Percentiles rank a stretch among this genome's conserved stretches.
Evolutionary conservation across 176 grass and related monocot genomes (phyloP).

Genomic region (Zea luxurians): DNA sequence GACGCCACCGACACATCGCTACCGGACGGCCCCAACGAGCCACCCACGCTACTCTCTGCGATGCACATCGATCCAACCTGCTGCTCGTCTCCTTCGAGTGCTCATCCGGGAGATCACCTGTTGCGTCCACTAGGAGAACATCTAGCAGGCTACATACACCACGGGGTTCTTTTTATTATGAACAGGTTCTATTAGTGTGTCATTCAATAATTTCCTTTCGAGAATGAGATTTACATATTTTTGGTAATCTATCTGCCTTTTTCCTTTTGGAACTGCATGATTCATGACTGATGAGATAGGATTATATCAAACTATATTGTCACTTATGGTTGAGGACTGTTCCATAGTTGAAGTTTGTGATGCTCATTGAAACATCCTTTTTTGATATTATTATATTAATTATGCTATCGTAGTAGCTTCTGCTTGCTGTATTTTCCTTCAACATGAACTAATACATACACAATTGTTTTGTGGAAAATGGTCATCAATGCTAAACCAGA

Average conservation of each 20-base stretch:
- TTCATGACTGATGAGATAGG: slow-evolving; percentile 1
- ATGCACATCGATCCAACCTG: slow-evolving; percentile 82
- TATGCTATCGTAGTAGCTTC: slow-evolving; percentile 10
- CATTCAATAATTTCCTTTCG: slow-evolving; percentile 35
- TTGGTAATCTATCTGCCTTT: slow-evolving; percentile 50
- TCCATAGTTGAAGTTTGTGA: neutral
- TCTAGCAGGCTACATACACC: slow-evolving; percentile 98
- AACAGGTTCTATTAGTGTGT: neutral
- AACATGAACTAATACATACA: neutral
- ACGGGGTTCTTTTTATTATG: slow-evolving; percentile 42
- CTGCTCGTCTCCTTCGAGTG: slow-evolving; percentile 84
- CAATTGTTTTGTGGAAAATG: neutral
- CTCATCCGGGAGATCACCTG: slow-evolving; percentile 98
- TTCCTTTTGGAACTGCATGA: neutral
- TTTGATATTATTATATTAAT: neutral
- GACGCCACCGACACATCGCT: slow-evolving; percentile 61
- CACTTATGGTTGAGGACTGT: neutral
- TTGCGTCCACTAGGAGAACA: slow-evolving; percentile 89
- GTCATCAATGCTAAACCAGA: neutral
- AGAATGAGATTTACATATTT: slow-evolving; percentile 94
- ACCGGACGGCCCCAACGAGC: slow-evolving; percentile 77
- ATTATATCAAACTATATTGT: neutral
- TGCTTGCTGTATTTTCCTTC: neutral
- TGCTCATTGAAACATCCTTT: neutral
- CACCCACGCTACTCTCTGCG: slow-evolving; percentile 62